Evolutionary conservation across 345 rosid species (phyloP).

Genomic region (Euphorbia lathyris): DNA sequence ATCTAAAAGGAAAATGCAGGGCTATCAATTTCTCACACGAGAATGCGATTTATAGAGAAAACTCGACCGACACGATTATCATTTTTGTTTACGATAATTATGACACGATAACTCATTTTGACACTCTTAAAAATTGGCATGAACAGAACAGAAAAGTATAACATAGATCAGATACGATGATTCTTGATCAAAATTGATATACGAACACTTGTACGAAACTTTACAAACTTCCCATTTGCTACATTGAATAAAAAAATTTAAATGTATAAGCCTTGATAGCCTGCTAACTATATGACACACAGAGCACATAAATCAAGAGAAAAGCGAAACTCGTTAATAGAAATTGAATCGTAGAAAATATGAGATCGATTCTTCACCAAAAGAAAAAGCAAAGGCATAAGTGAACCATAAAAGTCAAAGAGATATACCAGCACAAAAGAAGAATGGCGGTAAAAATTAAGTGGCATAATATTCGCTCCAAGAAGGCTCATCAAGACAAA

Average conservation of each 20-base stretch:
- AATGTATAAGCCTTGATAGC: not conserved
- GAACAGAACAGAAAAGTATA: too few relatives aligned
- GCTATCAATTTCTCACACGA: too few relatives aligned
- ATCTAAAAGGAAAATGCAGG: not conserved
- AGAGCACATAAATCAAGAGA: not conserved
- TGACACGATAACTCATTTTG: too few relatives aligned
- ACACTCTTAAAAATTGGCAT: too few relatives aligned
- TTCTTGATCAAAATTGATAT: not conserved
- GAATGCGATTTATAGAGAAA: too few relatives aligned
- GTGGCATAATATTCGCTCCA: conserved; percentile 96
- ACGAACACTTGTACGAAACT: too few relatives aligned
- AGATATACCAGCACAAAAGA: conserved; percentile 65
- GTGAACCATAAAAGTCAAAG: conserved; percentile 5
- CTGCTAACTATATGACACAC: too few relatives aligned
- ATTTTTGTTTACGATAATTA: too few relatives aligned
- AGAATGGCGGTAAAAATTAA: conserved; percentile 94
- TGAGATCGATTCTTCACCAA: not conserved
- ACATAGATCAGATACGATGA: not conserved
- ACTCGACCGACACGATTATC: too few relatives aligned
- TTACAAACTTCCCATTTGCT: not conserved
- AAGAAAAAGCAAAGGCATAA: not conserved
- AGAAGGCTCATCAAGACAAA: conserved; percentile 91
- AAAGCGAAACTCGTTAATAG: not conserved
- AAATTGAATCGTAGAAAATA: not conserved
- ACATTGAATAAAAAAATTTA: not conserved